Conservation (phyloP, 768 basidiomycete species). For the Tremella mesenterica region DNA sequence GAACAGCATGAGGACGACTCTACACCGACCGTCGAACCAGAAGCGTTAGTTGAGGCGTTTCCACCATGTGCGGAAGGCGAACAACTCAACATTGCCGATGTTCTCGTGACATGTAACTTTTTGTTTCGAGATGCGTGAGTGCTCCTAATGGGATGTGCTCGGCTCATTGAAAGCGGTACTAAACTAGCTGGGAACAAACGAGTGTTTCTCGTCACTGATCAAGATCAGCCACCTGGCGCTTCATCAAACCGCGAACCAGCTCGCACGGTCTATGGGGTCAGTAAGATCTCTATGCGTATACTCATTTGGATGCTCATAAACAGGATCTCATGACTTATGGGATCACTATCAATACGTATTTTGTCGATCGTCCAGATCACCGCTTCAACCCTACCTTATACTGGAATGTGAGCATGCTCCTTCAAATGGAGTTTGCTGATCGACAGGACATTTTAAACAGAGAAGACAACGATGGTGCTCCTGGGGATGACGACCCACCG, state of each 20-base stretch:
- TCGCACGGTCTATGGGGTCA: constrained; percentile 31
- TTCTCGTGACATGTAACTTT: constrained; percentile 84
- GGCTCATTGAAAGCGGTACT: constrained; percentile 48
- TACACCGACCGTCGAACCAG: constrained; percentile 40
- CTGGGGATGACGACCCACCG: constrained; percentile 51
- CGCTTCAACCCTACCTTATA: constrained; percentile 30
- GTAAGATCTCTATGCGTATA: not conserved
- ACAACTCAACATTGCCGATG: constrained; percentile 71
- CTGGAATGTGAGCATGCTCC: constrained; percentile 27
- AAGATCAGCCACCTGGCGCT: constrained; percentile 57
- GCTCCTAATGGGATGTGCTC: not conserved
- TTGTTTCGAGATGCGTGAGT: constrained; percentile 76
- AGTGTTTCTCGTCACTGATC: constrained; percentile 85
- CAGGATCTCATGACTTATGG: constrained; percentile 32
- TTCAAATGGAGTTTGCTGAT: not conserved
- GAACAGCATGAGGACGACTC: constrained; percentile 50
- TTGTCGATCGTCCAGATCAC: constrained; percentile 29
- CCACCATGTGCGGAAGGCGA: constrained; percentile 53
- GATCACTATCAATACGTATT: constrained; percentile 36
- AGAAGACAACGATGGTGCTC: constrained; percentile 14
- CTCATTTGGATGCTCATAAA: not conserved
- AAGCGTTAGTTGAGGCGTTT: constrained; percentile 55
- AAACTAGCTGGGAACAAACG: constrained; percentile 75
- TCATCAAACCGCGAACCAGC: constrained; percentile 24
- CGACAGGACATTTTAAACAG: constrained; percentile 37